Percentiles rank a stretch among this genome's conserved stretches.
These are phyloP conservation scores for Metschnikowia noctiluminum DNA, from an alignment of 805 yeast species.

Conservation along the genomic window DNA sequence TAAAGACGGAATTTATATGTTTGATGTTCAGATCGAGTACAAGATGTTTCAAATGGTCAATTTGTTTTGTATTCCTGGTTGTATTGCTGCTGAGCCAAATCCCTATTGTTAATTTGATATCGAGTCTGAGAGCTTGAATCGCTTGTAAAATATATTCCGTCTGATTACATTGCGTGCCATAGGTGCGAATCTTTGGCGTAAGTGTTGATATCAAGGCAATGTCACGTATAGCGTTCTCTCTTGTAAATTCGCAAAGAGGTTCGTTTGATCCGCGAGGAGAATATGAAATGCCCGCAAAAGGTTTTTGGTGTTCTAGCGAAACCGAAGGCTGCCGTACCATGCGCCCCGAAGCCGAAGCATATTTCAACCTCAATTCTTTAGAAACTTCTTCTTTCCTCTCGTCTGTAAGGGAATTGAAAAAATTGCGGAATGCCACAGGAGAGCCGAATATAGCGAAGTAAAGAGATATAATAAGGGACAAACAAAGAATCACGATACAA, in stretches of 20 bases:
- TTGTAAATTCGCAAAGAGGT: slow-evolving; percentile 51
- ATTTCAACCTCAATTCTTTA: slow-evolving; percentile 4
- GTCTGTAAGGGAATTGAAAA: slow-evolving; percentile 5
- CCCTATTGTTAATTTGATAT: slow-evolving; percentile 58
- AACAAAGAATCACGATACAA: slow-evolving; percentile 1
- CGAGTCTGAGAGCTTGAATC: slow-evolving; percentile 45
- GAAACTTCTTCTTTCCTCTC: slow-evolving; percentile 3
- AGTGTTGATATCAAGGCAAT: slow-evolving; percentile 54
- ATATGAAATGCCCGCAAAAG: slow-evolving; percentile 58
- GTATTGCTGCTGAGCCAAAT: slow-evolving; percentile 56
- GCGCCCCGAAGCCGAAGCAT: not conserved
- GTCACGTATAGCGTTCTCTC: slow-evolving; percentile 52
- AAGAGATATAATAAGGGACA: slow-evolving; percentile 1
- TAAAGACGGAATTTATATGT: slow-evolving; percentile 48
- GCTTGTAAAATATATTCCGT: slow-evolving; percentile 50
- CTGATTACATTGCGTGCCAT: slow-evolving; percentile 63
- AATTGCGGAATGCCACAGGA: slow-evolving; percentile 7
- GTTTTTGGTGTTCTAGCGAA: not conserved
- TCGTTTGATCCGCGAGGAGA: slow-evolving; percentile 52
- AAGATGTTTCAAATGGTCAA: slow-evolving; percentile 41
- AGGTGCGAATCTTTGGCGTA: slow-evolving; percentile 54
- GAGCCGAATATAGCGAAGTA: slow-evolving; percentile 10
- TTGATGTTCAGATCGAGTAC: slow-evolving; percentile 40
- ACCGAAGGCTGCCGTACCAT: not conserved
- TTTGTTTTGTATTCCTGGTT: slow-evolving; percentile 43